phyloP scores from a whole-genome alignment of 768 basidiomycete species.

The Podaxis sp. region DNA sequence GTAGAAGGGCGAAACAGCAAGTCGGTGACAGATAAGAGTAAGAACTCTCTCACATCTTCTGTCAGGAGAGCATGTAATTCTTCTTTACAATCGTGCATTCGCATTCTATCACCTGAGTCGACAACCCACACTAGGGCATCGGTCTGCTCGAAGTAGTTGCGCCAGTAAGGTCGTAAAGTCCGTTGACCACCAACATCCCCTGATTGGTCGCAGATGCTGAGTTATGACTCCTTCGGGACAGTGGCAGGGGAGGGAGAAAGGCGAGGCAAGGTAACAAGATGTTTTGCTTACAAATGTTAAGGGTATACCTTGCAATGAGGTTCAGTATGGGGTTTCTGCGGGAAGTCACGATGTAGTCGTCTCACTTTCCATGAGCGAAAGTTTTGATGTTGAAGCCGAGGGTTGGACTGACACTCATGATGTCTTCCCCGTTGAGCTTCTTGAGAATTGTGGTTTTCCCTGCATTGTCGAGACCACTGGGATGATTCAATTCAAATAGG shows the following conservation, averaged over 20 bases:
- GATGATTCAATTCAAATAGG: slow-evolving; percentile 13
- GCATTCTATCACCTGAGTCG: slow-evolving; percentile 87
- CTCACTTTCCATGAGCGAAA: slow-evolving; percentile 82
- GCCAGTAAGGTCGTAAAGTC: slow-evolving; percentile 95
- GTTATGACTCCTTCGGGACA: slow-evolving; percentile 4
- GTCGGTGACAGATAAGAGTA: slow-evolving; percentile 7
- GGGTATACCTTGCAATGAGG: slow-evolving; percentile 51
- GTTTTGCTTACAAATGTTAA: slow-evolving; percentile 67
- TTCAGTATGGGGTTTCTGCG: slow-evolving; percentile 15
- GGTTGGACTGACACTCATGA: slow-evolving; percentile 84
- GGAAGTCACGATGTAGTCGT: slow-evolving; percentile 24
- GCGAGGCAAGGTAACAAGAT: neutral
- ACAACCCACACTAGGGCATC: slow-evolving; percentile 99
- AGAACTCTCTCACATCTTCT: slow-evolving; percentile 72
- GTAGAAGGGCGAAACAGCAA: slow-evolving; percentile 10
- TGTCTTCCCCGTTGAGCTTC: slow-evolving; percentile 90
- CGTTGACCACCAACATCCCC: slow-evolving; percentile 99
- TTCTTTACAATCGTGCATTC: slow-evolving; percentile 84
- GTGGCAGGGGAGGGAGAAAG: slow-evolving; percentile 3
- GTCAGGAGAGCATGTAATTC: slow-evolving; percentile 83
- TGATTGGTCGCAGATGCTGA: slow-evolving; percentile 28
- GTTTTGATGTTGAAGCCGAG: slow-evolving; percentile 99
- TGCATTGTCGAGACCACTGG: slow-evolving; percentile 94
- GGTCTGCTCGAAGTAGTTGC: slow-evolving; percentile 98
- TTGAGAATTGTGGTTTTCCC: slow-evolving; percentile 99